These are phyloP conservation scores for Beauveria sp. DNA, from an alignment of 2,329 filamentous ascomycete genomes.

Conservation along the genomic window DNA sequence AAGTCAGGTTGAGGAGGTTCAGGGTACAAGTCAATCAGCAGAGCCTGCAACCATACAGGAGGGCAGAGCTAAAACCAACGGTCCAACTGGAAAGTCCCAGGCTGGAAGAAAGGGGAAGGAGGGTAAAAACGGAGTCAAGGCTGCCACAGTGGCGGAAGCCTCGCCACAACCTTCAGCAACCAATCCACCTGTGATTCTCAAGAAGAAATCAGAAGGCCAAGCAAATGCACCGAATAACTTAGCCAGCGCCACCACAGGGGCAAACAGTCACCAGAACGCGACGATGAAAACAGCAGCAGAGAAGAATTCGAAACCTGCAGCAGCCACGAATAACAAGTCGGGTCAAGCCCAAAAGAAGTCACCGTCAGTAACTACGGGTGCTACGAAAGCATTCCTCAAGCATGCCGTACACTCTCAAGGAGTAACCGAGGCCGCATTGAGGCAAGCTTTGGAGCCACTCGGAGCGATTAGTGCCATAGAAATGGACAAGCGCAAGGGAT, in stretches of 20 bases:
- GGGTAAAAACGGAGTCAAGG: slow-evolving; percentile 31
- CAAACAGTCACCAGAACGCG: slow-evolving; percentile 17
- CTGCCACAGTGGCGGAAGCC: slow-evolving; percentile 26
- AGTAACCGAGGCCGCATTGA: slow-evolving; percentile 74
- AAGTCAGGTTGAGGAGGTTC: neutral
- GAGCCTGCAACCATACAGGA: neutral
- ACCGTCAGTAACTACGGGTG: slow-evolving; percentile 28
- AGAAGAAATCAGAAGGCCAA: slow-evolving; percentile 30
- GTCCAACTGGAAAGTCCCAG: slow-evolving; percentile 7
- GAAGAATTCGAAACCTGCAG: slow-evolving; percentile 31
- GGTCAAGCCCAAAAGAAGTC: slow-evolving; percentile 26
- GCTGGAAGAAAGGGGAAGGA: slow-evolving; percentile 26
- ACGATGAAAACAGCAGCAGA: slow-evolving; percentile 20
- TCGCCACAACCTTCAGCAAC: slow-evolving; percentile 18
- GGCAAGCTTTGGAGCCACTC: slow-evolving; percentile 64
- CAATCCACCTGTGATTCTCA: slow-evolving; percentile 32
- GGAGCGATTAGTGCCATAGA: slow-evolving; percentile 74
- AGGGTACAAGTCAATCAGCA: neutral
- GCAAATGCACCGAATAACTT: slow-evolving; percentile 16
- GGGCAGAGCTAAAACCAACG: slow-evolving; percentile 17
- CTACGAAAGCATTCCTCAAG: slow-evolving; percentile 67
- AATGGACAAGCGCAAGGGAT: slow-evolving; percentile 90
- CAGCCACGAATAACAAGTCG: slow-evolving; percentile 24
- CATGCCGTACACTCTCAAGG: slow-evolving; percentile 85
- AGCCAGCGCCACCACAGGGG: slow-evolving; percentile 5